A percentile compares a stretch with the other conserved stretches of the same genome.
phyloP scores from a whole-genome alignment of 352 stramenopile genomes.

The Globisporangium middletonii region DNA sequence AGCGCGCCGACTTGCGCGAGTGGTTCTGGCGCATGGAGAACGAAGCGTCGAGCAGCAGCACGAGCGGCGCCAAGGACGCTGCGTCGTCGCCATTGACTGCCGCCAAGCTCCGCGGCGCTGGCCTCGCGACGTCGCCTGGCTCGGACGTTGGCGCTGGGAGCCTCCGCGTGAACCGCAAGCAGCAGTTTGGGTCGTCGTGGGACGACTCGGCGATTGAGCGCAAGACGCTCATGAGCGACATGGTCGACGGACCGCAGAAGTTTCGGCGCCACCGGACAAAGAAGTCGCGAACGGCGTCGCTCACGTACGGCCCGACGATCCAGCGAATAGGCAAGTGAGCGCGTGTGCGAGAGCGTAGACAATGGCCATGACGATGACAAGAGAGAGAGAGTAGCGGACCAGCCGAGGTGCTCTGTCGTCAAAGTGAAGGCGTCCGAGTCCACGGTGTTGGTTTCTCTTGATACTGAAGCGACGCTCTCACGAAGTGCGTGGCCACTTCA shows the following conservation, averaged over 20 bases:
- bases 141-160: constrained; percentile 17
- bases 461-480: no score
- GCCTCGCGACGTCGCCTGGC: neutral
- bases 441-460: no score
- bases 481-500: no score
- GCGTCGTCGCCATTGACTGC: constrained; percentile 8
- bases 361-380: neutral
- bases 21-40: constrained; percentile 71
- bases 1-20: constrained; percentile 64
- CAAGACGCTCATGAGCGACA: constrained; percentile 67
- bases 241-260: constrained; percentile 34
- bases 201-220: constrained; percentile 76
- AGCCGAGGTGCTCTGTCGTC: no score
- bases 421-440: no score
- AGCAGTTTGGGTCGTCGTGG: constrained; percentile 73
- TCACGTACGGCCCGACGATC: constrained; percentile 10
- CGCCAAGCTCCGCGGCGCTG: neutral
- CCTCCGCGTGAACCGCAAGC: constrained; percentile 60
- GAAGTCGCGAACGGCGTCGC: constrained; percentile 14
- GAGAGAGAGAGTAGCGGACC: no score
- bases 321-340: constrained; percentile 11
- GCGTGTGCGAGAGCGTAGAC: neutral
- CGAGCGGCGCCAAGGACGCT: constrained; percentile 3
- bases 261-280: constrained; percentile 31
- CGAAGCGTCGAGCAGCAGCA: neutral